phyloP scores from a whole-genome alignment of 257 asterid genomes.

The Nicotiana attenuata region DNA sequence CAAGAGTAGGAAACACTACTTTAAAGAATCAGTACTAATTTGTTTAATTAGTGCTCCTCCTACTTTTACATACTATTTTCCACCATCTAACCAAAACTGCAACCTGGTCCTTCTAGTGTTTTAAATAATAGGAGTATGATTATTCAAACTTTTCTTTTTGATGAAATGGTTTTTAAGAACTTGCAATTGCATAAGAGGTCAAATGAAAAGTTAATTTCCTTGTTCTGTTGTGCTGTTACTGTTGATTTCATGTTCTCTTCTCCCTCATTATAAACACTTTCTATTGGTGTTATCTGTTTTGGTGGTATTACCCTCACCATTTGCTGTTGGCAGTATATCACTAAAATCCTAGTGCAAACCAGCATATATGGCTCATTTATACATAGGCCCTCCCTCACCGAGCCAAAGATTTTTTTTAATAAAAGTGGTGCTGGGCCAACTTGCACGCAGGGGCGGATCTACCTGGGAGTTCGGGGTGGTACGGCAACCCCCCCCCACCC shows the following conservation, averaged over 20 bases:
- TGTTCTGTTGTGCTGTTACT: not conserved
- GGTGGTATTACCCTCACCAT: conserved; percentile 5
- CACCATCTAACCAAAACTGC: not conserved
- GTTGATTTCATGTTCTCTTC: conserved; percentile 10
- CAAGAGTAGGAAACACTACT: not conserved
- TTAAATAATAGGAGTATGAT: not conserved
- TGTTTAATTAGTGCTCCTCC: not conserved
- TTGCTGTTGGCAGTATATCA: conserved; percentile 2
- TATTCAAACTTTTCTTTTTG: not conserved
- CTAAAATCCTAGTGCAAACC: conserved; percentile 14
- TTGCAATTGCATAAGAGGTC: not conserved
- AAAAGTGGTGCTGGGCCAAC: not conserved
- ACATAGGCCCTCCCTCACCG: not conserved
- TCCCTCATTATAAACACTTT: not conserved
- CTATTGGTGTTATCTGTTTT: conserved; percentile 5
- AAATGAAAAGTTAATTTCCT: not conserved
- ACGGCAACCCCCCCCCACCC: no score
- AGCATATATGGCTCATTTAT: conserved; percentile 8
- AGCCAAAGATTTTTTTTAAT: not conserved
- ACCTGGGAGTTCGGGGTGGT: no score
- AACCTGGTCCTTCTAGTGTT: not conserved
- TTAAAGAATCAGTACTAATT: not conserved
- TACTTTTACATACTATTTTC: not conserved
- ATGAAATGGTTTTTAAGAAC: conserved; percentile 7
- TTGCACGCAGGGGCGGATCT: no score